These are phyloP conservation scores for Ambrosiella xylebori DNA, from an alignment of 2,329 filamentous ascomycete species.

Conservation along the genomic window DNA sequence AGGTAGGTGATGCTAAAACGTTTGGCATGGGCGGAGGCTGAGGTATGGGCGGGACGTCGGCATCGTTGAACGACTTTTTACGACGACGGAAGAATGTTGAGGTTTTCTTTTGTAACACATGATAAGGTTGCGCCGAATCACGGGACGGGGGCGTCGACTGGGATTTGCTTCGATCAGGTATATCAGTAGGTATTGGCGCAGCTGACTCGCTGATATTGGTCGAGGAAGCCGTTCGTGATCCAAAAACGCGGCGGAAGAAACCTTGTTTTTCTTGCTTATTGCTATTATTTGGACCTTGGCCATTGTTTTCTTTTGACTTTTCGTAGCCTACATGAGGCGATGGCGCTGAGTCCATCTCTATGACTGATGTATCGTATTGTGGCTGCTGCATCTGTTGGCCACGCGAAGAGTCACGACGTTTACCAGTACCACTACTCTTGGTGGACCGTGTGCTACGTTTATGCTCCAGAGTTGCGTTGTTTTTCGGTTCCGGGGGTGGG, in stretches of 20 bases:
- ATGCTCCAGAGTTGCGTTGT: constrained; percentile 37
- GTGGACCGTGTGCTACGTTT: constrained; percentile 43
- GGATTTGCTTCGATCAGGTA: constrained; percentile 14
- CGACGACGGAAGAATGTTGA: constrained; percentile 87
- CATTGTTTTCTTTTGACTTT: constrained; percentile 36
- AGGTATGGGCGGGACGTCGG: constrained; percentile 41
- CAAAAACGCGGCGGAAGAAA: constrained; percentile 89
- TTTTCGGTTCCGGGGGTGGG: constrained; percentile 34
- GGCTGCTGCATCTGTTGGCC: constrained; percentile 1
- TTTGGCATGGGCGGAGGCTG: constrained; percentile 23
- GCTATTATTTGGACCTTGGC: constrained; percentile 26
- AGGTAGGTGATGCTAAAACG: constrained; percentile 10
- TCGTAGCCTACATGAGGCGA: constrained; percentile 42
- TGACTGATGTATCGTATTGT: constrained; percentile 16
- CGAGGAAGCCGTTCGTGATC: constrained; percentile 40
- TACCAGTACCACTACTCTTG: constrained; percentile 21
- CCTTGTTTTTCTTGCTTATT: constrained; percentile 54
- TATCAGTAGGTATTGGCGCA: constrained; percentile 18
- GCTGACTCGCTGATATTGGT: constrained; percentile 14
- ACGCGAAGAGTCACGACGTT: constrained; percentile 5
- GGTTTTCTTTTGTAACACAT: constrained; percentile 65
- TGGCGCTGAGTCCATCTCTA: constrained; percentile 36
- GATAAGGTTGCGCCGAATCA: constrained; percentile 27
- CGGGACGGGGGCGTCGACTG: constrained; percentile 31
- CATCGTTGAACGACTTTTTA: constrained; percentile 72